These are phyloP conservation scores for Aureobasidium uvarum DNA, from an alignment of 2,329 filamentous ascomycete genomes.

Conservation along the genomic window DNA sequence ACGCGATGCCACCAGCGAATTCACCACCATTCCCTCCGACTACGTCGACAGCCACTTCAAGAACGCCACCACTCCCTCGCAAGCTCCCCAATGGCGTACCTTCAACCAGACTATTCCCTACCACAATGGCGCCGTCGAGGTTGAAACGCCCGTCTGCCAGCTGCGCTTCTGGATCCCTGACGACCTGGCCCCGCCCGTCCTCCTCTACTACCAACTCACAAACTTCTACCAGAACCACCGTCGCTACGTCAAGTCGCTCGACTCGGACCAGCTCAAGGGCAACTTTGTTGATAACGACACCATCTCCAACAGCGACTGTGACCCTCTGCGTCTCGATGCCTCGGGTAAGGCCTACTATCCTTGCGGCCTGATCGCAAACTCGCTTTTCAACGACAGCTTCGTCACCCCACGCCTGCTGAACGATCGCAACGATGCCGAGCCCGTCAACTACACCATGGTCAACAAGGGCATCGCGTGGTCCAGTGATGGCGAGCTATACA, in stretches of 20 bases:
- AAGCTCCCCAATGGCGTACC: conserved; percentile 34
- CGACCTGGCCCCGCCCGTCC: conserved; percentile 73
- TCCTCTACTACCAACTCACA: conserved; percentile 91
- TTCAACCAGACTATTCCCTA: conserved; percentile 29
- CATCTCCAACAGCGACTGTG: conserved; percentile 69
- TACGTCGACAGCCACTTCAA: conserved; percentile 72
- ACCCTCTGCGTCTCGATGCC: conserved; percentile 57
- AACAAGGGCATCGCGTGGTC: conserved; percentile 79
- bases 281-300: conserved; percentile 57
- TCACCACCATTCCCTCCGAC: conserved; percentile 54
- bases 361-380: conserved; percentile 95
- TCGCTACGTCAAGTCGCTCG: conserved; percentile 88
- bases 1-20: conserved; percentile 52
- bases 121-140: conserved; percentile 32
- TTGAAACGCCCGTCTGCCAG: conserved; percentile 59
- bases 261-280: conserved; percentile 78
- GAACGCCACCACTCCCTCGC: conserved; percentile 35
- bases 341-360: conserved; percentile 79
- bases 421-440: conserved; percentile 41
- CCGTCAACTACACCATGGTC: conserved; percentile 69
- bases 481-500: conserved; percentile 78
- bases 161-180: conserved; percentile 78
- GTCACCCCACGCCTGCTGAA: conserved; percentile 62
- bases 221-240: conserved; percentile 99
- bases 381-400: conserved; percentile 93